These are phyloP conservation scores for Plasmodium reichenowi DNA, from an alignment of 169 alveolate genomes.

Conservation along the genomic window DNA sequence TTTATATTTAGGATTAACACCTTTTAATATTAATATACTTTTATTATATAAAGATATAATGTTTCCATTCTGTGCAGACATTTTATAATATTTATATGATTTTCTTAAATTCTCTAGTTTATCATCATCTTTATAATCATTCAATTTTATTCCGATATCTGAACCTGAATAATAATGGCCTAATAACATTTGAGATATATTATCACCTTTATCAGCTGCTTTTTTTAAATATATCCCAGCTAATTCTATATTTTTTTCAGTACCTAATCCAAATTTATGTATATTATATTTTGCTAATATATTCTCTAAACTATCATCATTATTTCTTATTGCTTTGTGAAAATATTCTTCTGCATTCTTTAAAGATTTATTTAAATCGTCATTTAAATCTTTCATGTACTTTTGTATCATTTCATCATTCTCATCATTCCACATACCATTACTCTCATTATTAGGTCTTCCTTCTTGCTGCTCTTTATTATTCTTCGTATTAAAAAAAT, in stretches of 20 bases:
- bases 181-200: conserved; percentile 86
- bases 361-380: conserved; percentile 7
- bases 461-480: too few relatives aligned
- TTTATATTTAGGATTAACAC: conserved; percentile 82
- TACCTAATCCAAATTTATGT: conserved; percentile 86
- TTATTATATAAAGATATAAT: conserved; percentile 88
- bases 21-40: conserved; percentile 88
- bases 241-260: conserved; percentile 80
- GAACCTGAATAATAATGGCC: conserved; percentile 91
- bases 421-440: not conserved
- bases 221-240: conserved; percentile 87
- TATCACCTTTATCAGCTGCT: conserved; percentile 90
- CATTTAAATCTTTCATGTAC: conserved; percentile 20
- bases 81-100: conserved; percentile 86
- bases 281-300: conserved; percentile 81
- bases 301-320: conserved; percentile 49
- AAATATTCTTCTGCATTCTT: conserved; percentile 63
- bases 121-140: conserved; percentile 82
- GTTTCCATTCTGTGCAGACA: conserved; percentile 89
- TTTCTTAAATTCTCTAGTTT: conserved; percentile 80
- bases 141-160: conserved; percentile 85
- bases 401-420: conserved; percentile 37
- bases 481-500: not conserved
- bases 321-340: conserved; percentile 50
- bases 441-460: not conserved